phyloP scores from a whole-genome alignment of 2,329 filamentous ascomycete genomes.

The Aciculosporium take region DNA sequence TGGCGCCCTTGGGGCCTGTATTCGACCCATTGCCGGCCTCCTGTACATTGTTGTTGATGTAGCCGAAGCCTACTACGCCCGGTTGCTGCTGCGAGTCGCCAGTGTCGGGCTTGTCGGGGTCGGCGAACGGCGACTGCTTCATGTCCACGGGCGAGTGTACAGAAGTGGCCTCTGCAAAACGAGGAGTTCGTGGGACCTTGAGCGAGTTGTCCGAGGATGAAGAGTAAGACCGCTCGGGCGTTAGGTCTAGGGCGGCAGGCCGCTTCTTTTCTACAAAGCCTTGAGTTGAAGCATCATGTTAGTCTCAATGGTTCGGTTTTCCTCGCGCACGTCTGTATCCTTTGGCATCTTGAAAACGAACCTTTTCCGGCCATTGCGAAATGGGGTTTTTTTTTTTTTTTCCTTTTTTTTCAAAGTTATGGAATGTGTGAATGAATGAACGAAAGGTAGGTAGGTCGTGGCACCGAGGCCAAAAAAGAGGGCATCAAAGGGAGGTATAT shows the following conservation, averaged over 20 bases:
- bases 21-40: slow-evolving; percentile 51
- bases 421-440: slow-evolving; percentile 5
- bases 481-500: slow-evolving; percentile 2
- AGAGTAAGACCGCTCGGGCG: slow-evolving; percentile 34
- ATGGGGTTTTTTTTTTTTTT: slow-evolving; percentile 1
- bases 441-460: not conserved
- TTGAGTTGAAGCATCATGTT: slow-evolving; percentile 11
- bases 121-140: slow-evolving; percentile 41
- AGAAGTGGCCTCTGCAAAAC: slow-evolving; percentile 69
- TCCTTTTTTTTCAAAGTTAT: not conserved
- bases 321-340: not conserved
- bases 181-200: slow-evolving; percentile 58
- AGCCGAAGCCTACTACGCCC: slow-evolving; percentile 84
- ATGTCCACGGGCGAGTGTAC: slow-evolving; percentile 62
- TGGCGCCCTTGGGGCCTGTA: slow-evolving; percentile 75
- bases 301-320: slow-evolving; percentile 5
- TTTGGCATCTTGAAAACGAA: slow-evolving; percentile 14
- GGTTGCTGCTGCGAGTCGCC: slow-evolving; percentile 48
- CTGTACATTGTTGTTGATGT: slow-evolving; percentile 51
- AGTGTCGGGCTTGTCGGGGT: slow-evolving; percentile 38
- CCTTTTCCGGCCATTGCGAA: slow-evolving; percentile 26
- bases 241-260: slow-evolving; percentile 40
- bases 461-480: slow-evolving; percentile 4
- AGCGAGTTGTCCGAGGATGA: slow-evolving; percentile 40
- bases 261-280: slow-evolving; percentile 39